Percentiles rank a stretch among this genome's conserved stretches.
Evolutionary conservation across 2,329 filamentous ascomycete species (phyloP).

Genomic region (Ambrosiella xylebori): DNA sequence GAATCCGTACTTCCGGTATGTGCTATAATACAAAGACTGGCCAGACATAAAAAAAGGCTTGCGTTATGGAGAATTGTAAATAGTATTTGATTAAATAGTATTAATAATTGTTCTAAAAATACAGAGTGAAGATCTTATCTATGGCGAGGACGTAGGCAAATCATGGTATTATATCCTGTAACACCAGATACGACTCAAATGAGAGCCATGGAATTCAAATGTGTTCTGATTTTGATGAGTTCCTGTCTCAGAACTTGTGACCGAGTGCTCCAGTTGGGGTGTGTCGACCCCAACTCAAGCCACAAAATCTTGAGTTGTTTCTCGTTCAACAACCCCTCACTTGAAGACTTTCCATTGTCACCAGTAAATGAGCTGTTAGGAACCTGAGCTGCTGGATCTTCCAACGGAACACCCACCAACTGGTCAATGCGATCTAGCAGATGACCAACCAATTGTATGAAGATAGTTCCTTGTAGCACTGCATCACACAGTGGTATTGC

Average conservation of each 20-base stretch:
- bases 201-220: neutral
- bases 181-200: neutral
- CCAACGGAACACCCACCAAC: slow-evolving; percentile 16
- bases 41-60: neutral
- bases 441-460: slow-evolving; percentile 17
- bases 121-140: too few species aligned
- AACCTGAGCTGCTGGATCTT: neutral
- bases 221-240: neutral
- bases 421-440: slow-evolving; percentile 17
- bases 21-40: slow-evolving; percentile 14
- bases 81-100: neutral
- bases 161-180: too few species aligned
- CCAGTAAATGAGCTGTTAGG: too few species aligned
- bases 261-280: slow-evolving; percentile 8
- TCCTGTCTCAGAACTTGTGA: slow-evolving; percentile 1
- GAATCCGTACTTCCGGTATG: slow-evolving; percentile 50
- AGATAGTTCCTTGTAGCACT: slow-evolving; percentile 18
- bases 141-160: too few species aligned
- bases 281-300: slow-evolving; percentile 3
- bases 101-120: neutral
- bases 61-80: neutral
- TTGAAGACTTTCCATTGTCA: too few species aligned
- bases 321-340: slow-evolving; percentile 1
- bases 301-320: slow-evolving; percentile 8
- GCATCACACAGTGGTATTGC: slow-evolving; percentile 16